These are phyloP conservation scores for Trichoderma sp. DNA, from an alignment of 2,329 filamentous ascomycete genomes.

Conservation along the genomic window DNA sequence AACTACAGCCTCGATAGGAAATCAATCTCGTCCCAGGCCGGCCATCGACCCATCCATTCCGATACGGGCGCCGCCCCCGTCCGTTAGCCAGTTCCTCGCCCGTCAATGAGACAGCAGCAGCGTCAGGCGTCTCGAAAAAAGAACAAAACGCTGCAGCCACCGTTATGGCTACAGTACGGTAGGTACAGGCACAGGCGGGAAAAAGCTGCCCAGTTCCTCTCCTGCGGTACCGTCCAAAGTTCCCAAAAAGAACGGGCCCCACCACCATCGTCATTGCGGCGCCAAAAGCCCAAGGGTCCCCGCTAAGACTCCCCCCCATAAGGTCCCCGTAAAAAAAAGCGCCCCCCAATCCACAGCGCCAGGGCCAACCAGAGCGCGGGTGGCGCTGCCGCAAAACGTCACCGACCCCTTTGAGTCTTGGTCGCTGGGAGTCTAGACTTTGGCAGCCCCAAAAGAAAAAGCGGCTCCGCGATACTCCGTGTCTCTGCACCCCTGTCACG, in stretches of 20 bases:
- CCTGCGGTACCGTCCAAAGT: neutral
- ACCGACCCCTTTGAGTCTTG: slow-evolving; percentile 28
- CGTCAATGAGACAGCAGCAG: neutral
- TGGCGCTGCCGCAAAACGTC: slow-evolving; percentile 30
- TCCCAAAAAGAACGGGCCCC: slow-evolving; percentile 6
- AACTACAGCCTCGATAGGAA: neutral
- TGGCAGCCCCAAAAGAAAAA: slow-evolving; percentile 20
- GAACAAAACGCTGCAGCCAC: slow-evolving; percentile 10
- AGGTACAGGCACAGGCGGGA: neutral
- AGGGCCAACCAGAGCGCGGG: slow-evolving; percentile 23
- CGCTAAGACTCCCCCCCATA: slow-evolving; percentile 16
- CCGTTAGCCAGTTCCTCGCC: neutral
- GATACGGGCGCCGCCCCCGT: neutral
- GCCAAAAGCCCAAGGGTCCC: slow-evolving; percentile 26
- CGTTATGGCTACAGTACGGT: neutral
- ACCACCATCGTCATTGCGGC: slow-evolving; percentile 28
- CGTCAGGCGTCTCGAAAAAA: neutral
- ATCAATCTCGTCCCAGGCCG: neutral
- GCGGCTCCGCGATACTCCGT: slow-evolving; percentile 20
- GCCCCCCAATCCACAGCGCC: neutral
- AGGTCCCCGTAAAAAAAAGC: neutral
- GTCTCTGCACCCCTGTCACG: slow-evolving; percentile 2
- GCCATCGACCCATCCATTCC: neutral
- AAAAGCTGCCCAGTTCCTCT: neutral
- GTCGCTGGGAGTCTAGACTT: slow-evolving; percentile 28